These are phyloP conservation scores for Heliamphora pulchella DNA, from an alignment of 179 eudicot genomes.

Conservation along the genomic window DNA sequence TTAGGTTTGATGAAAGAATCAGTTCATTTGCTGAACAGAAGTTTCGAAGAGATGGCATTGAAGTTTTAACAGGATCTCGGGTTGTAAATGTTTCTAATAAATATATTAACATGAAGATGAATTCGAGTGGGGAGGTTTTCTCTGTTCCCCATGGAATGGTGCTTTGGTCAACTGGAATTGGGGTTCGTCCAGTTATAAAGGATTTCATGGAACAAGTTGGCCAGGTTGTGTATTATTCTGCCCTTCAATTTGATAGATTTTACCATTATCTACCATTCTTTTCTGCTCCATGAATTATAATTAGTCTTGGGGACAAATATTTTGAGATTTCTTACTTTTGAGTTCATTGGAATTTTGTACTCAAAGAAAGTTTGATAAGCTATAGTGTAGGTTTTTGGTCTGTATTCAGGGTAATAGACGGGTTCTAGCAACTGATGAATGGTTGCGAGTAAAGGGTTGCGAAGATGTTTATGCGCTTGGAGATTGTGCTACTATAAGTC, in stretches of 20 bases:
- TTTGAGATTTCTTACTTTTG: background rate
- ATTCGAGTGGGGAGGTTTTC: slow-evolving; percentile 45
- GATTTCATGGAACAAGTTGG: slow-evolving; percentile 87
- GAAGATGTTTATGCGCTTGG: slow-evolving; percentile 65
- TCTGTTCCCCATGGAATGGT: slow-evolving; percentile 74
- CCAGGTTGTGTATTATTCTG: slow-evolving; percentile 41
- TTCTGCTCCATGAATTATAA: background rate
- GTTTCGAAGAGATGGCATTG: slow-evolving; percentile 80
- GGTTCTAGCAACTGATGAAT: slow-evolving; percentile 75
- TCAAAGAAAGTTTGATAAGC: background rate
- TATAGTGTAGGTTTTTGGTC: background rate
- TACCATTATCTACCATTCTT: background rate
- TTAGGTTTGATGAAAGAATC: slow-evolving; percentile 88
- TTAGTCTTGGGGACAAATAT: background rate
- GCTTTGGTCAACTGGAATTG: slow-evolving; percentile 90
- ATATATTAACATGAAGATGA: slow-evolving; percentile 46
- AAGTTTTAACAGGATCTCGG: slow-evolving; percentile 65
- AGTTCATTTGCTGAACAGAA: slow-evolving; percentile 78
- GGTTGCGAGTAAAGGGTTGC: slow-evolving; percentile 74
- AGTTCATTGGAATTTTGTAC: background rate
- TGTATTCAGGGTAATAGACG: slow-evolving; percentile 55
- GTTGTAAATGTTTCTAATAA: slow-evolving; percentile 60
- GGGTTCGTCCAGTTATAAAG: slow-evolving; percentile 73
- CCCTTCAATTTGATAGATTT: background rate
- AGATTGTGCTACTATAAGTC: slow-evolving; percentile 83